Evolutionary conservation across 2,329 filamentous ascomycete species (phyloP).

Genomic region (Cytospora leucostoma): DNA sequence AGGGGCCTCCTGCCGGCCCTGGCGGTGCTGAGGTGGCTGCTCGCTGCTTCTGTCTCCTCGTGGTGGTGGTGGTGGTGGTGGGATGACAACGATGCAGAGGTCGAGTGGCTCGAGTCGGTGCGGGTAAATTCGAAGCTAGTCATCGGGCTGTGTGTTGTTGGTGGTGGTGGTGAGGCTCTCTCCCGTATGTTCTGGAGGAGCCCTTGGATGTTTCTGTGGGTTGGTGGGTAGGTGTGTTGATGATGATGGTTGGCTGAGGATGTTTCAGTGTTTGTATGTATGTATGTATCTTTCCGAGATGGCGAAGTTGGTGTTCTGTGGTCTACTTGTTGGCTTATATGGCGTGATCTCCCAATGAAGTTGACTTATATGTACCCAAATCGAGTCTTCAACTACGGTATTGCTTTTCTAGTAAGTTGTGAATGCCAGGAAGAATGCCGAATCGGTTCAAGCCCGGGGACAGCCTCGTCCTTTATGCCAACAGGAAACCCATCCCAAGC

Average conservation of each 20-base stretch:
- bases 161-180: not conserved
- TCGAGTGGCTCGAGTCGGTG: constrained; percentile 10
- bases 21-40: constrained; percentile 9
- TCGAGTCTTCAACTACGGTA: no score
- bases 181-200: constrained; percentile 6
- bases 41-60: not conserved
- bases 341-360: no score
- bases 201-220: not conserved
- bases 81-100: not conserved
- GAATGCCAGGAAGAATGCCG: not conserved
- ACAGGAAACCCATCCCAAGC: no score
- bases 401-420: no score
- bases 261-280: not conserved
- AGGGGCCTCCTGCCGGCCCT: constrained; percentile 20
- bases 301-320: not conserved
- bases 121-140: constrained; percentile 15
- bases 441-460: not conserved
- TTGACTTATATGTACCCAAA: no score
- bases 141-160: constrained; percentile 15
- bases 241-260: not conserved
- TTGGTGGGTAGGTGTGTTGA: not conserved
- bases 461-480: not conserved
- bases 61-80: no score
- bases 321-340: not conserved
- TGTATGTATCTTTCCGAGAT: not conserved